phyloP scores from a whole-genome alignment of 2,329 filamentous ascomycete species.

The Penicillium sp. region DNA sequence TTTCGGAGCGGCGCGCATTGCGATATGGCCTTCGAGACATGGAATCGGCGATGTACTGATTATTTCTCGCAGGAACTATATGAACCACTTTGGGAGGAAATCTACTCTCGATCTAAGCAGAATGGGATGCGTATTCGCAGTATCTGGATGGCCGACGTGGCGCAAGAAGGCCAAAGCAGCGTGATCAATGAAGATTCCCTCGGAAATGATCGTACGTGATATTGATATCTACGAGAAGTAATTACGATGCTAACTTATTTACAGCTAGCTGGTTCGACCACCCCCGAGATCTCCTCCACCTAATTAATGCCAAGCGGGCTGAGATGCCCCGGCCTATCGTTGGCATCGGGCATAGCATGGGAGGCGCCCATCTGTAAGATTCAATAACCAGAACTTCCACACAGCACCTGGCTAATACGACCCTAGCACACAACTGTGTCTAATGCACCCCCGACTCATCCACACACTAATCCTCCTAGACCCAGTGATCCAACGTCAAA shows the following conservation, averaged over 20 bases:
- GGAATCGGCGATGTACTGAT: constrained; percentile 4
- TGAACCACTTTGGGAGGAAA: constrained; percentile 85
- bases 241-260: constrained; percentile 16
- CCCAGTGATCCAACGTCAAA: constrained; percentile 64
- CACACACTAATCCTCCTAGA: constrained; percentile 76
- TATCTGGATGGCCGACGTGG: constrained; percentile 90
- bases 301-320: constrained; percentile 78
- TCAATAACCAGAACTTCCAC: neutral
- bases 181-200: constrained; percentile 71
- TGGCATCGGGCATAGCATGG: constrained; percentile 87
- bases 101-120: constrained; percentile 58
- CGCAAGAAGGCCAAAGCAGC: constrained; percentile 77
- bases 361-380: constrained; percentile 64
- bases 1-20: neutral
- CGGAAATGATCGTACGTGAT: constrained; percentile 74
- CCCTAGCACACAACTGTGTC: constrained; percentile 58
- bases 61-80: constrained; percentile 68
- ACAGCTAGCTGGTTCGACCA: constrained; percentile 83
- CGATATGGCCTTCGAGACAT: neutral
- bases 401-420: constrained; percentile 1
- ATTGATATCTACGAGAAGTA: neutral
- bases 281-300: constrained; percentile 75
- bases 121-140: constrained; percentile 68
- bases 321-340: constrained; percentile 79
- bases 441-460: constrained; percentile 79